Percentiles rank a stretch among this genome's conserved stretches.
Evolutionary conservation across 805 yeast species (phyloP).

Genomic region (Yarrowia divulgata): DNA sequence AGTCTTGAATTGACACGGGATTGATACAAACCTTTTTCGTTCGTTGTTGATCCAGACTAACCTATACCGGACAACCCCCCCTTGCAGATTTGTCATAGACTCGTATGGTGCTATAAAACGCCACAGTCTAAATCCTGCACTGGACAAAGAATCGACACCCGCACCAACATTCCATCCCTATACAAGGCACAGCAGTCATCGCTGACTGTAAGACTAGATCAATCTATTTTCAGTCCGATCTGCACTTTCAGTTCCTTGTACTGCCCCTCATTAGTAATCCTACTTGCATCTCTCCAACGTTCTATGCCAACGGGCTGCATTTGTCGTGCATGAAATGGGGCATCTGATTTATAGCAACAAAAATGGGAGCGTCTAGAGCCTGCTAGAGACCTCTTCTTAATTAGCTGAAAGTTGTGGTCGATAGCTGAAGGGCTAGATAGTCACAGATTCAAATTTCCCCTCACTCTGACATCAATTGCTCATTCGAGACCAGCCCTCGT

Average conservation of each 20-base stretch:
- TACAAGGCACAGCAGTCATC: not conserved
- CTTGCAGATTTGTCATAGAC: too few species aligned
- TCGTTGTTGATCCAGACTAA: too few species aligned
- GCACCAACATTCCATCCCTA: not conserved
- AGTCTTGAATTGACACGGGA: too few species aligned
- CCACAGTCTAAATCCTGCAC: too few species aligned
- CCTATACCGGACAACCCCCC: too few species aligned
- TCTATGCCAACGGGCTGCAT: slow-evolving; percentile 17
- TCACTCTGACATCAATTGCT: not conserved
- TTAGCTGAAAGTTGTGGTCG: too few species aligned
- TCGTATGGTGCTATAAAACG: too few species aligned
- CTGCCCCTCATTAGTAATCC: not conserved
- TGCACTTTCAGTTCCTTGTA: not conserved
- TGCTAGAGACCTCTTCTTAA: not conserved
- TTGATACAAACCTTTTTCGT: too few species aligned
- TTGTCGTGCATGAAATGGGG: slow-evolving; percentile 14
- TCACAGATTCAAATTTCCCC: not conserved
- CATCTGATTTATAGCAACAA: slow-evolving; percentile 1
- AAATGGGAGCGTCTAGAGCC: not conserved
- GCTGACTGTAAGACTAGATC: not conserved
- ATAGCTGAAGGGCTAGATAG: too few species aligned
- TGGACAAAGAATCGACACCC: too few species aligned
- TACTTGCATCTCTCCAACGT: not conserved
- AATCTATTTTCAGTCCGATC: not conserved
- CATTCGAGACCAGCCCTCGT: not conserved